Percentiles rank a stretch among this genome's conserved stretches.
Conservation (phyloP, 208 protist species). For the Trypanosoma congolense region DNA sequence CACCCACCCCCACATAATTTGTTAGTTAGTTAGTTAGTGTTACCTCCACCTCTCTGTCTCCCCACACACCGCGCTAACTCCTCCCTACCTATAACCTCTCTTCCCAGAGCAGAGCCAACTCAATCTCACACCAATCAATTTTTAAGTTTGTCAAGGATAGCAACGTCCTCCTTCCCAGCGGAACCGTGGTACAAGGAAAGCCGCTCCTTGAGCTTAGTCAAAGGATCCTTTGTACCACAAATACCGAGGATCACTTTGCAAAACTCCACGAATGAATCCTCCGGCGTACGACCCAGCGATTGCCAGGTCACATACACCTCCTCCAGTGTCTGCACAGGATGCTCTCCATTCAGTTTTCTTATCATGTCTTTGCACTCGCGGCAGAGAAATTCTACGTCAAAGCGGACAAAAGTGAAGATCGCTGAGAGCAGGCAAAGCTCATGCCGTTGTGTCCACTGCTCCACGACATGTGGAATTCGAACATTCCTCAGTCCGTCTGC, state of each 20-base stretch:
- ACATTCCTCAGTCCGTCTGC: slow-evolving; percentile 30
- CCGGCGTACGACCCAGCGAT: slow-evolving; percentile 40
- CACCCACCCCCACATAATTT: no score
- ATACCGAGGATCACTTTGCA: slow-evolving; percentile 35
- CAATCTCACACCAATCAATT: neutral
- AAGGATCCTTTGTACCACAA: slow-evolving; percentile 27
- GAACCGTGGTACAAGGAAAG: slow-evolving; percentile 31
- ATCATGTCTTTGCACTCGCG: slow-evolving; percentile 52
- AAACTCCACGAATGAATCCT: slow-evolving; percentile 41
- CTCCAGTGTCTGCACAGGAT: slow-evolving; percentile 37
- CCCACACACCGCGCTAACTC: no score
- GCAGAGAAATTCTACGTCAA: slow-evolving; percentile 62
- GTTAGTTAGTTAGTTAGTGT: no score
- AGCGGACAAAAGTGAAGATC: slow-evolving; percentile 82
- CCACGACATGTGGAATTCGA: slow-evolving; percentile 13
- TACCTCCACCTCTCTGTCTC: no score
- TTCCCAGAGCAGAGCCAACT: neutral
- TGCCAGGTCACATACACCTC: slow-evolving; percentile 78
- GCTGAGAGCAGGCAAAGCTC: slow-evolving; percentile 45
- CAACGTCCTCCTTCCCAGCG: neutral
- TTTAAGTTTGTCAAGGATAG: slow-evolving; percentile 24
- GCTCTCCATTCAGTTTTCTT: slow-evolving; percentile 45
- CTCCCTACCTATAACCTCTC: neutral
- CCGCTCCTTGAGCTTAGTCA: slow-evolving; percentile 40
- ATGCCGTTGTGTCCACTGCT: slow-evolving; percentile 22